Evolutionary conservation across 345 rosid species (phyloP).

Genomic region (Salix dunnii): DNA sequence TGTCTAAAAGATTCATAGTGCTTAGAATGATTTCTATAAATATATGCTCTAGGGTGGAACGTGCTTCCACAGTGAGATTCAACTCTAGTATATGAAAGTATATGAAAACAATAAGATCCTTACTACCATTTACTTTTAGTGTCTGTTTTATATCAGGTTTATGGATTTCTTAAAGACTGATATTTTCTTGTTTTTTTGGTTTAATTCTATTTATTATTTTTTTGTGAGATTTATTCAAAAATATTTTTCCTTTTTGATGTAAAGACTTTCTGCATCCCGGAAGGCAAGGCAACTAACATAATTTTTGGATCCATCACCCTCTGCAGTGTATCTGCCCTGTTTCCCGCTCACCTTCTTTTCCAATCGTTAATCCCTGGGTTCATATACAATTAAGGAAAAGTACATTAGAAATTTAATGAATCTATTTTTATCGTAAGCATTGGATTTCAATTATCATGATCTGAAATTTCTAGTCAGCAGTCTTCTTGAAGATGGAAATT

Average conservation of each 20-base stretch:
- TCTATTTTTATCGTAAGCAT: not conserved
- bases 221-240: too few relatives aligned
- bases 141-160: not conserved
- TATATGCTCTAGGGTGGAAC: not conserved
- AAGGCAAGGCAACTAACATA: too few relatives aligned
- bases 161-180: not conserved
- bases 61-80: not conserved
- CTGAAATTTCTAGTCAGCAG: not conserved
- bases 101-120: not conserved
- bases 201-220: not conserved
- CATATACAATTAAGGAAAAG: not conserved
- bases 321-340: too few relatives aligned
- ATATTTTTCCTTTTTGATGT: not conserved
- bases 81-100: not conserved
- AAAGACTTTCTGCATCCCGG: constrained; percentile 29
- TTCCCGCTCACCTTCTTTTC: not conserved
- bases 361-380: not conserved
- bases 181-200: not conserved
- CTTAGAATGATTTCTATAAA: not conserved
- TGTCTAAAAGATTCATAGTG: not conserved
- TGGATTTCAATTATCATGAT: not conserved
- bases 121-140: not conserved
- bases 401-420: not conserved
- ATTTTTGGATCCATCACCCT: too few relatives aligned
- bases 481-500: not conserved